Conservation (phyloP, 495 filamentous ascomycete species). For the Penicillium bialowiezense region DNA sequence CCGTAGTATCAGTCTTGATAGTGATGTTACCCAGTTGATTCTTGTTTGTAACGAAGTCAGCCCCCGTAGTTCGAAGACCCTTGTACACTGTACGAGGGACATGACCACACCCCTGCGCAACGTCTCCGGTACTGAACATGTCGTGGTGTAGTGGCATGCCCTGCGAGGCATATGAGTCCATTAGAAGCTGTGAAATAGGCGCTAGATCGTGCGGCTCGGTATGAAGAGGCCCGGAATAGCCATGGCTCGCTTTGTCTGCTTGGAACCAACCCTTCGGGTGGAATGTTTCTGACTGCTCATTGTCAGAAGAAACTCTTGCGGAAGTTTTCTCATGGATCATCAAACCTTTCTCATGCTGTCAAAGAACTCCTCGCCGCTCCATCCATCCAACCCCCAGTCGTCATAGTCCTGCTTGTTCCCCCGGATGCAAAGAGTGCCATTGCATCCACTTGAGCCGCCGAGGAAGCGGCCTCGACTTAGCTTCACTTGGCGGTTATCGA, state of each 20-base stretch:
- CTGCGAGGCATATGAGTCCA: conserved; percentile 46
- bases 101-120: conserved; percentile 51
- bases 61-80: conserved; percentile 45
- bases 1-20: conserved; percentile 35
- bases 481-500: conserved; percentile 54
- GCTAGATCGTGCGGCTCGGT: conserved; percentile 49
- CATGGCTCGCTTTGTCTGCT: conserved; percentile 35
- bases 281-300: conserved; percentile 45
- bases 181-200: conserved; percentile 44
- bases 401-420: conserved; percentile 60
- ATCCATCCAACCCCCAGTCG: conserved; percentile 55
- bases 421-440: conserved; percentile 61
- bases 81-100: conserved; percentile 47
- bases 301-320: not conserved
- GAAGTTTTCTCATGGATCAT: not conserved
- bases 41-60: conserved; percentile 44
- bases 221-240: conserved; percentile 43
- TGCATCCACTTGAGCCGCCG: conserved; percentile 57
- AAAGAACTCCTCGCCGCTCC: conserved; percentile 54
- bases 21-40: conserved; percentile 35
- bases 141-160: conserved; percentile 46
- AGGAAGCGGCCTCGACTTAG: conserved; percentile 58
- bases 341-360: conserved; percentile 48
- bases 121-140: conserved; percentile 50
- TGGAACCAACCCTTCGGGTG: conserved; percentile 45